A percentile compares a stretch with the other conserved stretches of the same genome.
Conservation (phyloP, 176 grass and related monocot genomes). For the Cenchrus fungigraminus region DNA sequence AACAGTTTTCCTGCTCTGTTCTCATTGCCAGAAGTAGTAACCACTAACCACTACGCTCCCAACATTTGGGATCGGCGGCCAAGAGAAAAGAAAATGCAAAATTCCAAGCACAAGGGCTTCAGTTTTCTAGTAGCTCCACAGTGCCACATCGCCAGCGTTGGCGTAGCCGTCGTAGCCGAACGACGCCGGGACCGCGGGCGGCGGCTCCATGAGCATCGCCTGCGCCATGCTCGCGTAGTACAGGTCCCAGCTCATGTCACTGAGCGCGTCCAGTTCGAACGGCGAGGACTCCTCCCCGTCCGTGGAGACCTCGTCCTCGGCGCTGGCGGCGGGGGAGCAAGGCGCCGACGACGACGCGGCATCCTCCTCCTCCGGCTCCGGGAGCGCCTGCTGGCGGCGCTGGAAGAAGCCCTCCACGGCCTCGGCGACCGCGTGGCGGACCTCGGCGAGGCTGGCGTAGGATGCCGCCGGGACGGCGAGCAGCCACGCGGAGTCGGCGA, state of each 20-base stretch:
- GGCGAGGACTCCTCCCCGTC: neutral
- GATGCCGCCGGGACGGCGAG: slow-evolving; percentile 16
- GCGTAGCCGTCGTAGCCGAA: slow-evolving; percentile 21
- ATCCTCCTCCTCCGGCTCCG: neutral
- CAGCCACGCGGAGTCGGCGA: slow-evolving; percentile 25
- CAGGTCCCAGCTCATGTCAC: slow-evolving; percentile 62
- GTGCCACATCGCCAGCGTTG: slow-evolving; percentile 4
- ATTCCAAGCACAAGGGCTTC: neutral
- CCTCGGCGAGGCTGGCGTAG: slow-evolving; percentile 21
- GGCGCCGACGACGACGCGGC: slow-evolving; percentile 3
- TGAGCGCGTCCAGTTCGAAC: slow-evolving; percentile 40
- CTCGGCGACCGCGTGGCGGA: slow-evolving; percentile 17
- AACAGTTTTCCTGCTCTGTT: neutral
- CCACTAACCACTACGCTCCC: neutral
- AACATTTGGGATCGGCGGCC: neutral
- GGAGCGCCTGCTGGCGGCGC: neutral
- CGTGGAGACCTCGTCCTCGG: neutral
- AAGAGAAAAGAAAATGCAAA: neutral
- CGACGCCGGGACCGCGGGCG: neutral
- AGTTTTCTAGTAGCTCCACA: slow-evolving; percentile 52
- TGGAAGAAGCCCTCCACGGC: slow-evolving; percentile 33
- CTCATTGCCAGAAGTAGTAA: slow-evolving; percentile 25
- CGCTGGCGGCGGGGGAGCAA: neutral
- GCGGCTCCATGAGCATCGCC: slow-evolving; percentile 58
- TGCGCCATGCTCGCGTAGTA: slow-evolving; percentile 79